phyloP scores from a whole-genome alignment of 768 basidiomycete genomes.

The Clitopilus passeckerianus region DNA sequence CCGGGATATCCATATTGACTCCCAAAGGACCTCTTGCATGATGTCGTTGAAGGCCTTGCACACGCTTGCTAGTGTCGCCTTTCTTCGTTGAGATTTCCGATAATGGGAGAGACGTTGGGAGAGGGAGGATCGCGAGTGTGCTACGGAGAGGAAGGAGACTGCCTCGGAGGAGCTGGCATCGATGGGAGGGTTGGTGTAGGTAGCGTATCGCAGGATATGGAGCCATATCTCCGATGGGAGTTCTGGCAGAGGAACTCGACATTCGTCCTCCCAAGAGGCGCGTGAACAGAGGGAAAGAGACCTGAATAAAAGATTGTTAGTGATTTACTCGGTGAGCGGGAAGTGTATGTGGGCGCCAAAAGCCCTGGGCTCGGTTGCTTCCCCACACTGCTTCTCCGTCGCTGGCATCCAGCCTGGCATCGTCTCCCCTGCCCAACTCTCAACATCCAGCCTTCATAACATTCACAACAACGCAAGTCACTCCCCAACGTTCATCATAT shows the following conservation, averaged over 20 bases:
- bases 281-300: background rate
- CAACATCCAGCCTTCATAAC: background rate
- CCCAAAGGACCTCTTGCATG: slow-evolving; percentile 53
- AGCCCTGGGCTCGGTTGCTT: background rate
- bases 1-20: slow-evolving; percentile 65
- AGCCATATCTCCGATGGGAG: slow-evolving; percentile 66
- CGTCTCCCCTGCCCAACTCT: background rate
- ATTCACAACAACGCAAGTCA: background rate
- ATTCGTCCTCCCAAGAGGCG: background rate
- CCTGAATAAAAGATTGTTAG: background rate
- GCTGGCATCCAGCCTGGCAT: background rate
- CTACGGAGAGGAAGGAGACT: slow-evolving; percentile 53
- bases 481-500: background rate
- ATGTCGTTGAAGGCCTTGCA: slow-evolving; percentile 50
- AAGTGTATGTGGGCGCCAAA: background rate
- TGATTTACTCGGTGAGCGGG: background rate
- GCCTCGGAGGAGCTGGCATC: slow-evolving; percentile 35
- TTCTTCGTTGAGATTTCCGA: slow-evolving; percentile 39
- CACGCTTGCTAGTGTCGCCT: slow-evolving; percentile 48
- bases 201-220: slow-evolving; percentile 57
- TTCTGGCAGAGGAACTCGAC: slow-evolving; percentile 20
- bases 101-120: slow-evolving; percentile 37
- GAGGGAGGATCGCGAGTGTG: slow-evolving; percentile 29
- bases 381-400: background rate
- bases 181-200: slow-evolving; percentile 11